Conservation (phyloP, 2,329 filamentous ascomycete genomes). For the Fusarium continuum region DNA sequence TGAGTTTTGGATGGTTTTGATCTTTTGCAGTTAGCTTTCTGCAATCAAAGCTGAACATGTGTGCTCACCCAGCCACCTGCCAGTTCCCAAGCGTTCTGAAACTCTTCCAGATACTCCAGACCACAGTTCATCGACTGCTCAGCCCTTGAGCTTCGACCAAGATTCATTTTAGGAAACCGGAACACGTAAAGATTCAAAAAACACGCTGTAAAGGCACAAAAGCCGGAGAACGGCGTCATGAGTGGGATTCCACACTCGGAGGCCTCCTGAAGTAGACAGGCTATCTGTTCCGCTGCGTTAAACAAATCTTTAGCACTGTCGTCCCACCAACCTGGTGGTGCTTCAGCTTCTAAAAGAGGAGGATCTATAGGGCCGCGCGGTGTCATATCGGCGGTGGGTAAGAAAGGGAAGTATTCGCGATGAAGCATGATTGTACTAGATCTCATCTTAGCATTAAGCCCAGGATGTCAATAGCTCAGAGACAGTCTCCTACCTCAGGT, state of each 20-base stretch:
- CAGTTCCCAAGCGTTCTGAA: constrained; percentile 36
- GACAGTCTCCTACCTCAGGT: constrained; percentile 47
- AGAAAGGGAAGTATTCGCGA: constrained; percentile 56
- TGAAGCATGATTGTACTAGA: constrained; percentile 53
- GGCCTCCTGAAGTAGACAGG: constrained; percentile 49
- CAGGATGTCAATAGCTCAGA: fast-evolving
- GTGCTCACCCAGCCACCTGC: constrained; percentile 36
- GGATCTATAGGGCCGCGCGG: constrained; percentile 53
- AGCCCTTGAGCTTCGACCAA: constrained; percentile 18
- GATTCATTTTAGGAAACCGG: constrained; percentile 54
- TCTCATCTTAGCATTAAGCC: not conserved
- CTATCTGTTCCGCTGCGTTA: constrained; percentile 48
- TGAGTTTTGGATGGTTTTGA: constrained; percentile 40
- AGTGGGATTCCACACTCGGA: constrained; percentile 50
- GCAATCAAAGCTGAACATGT: fast-evolving
- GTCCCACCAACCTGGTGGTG: constrained; percentile 53
- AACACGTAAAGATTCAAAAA: constrained; percentile 54
- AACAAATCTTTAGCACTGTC: constrained; percentile 51
- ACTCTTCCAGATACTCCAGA: constrained; percentile 35
- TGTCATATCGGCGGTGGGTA: constrained; percentile 48
- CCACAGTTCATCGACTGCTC: constrained; percentile 36
- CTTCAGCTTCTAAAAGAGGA: constrained; percentile 50
- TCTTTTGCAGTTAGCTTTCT: constrained; percentile 9
- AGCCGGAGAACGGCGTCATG: constrained; percentile 54
- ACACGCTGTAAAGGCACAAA: constrained; percentile 57